Conservation (phyloP, 2,329 filamentous ascomycete genomes). For the Mollisiaceae sp. region DNA sequence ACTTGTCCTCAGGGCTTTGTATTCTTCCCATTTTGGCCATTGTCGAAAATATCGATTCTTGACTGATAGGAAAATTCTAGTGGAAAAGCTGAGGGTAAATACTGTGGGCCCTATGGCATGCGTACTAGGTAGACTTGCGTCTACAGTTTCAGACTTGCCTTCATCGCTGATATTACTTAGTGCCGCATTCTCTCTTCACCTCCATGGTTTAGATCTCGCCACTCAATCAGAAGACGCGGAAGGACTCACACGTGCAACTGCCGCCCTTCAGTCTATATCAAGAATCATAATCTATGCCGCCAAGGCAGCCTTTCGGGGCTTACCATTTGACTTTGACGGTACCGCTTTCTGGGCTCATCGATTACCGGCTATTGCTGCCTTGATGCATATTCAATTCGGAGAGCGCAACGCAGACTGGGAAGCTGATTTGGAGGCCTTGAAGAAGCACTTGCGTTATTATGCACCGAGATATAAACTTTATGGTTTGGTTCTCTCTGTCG, state of each 20-base stretch:
- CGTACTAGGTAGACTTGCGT: constrained; percentile 1
- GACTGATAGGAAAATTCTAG: background rate
- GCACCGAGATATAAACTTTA: constrained; percentile 24
- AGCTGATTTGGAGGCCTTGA: constrained; percentile 22
- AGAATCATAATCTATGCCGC: constrained; percentile 19
- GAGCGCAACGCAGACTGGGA: constrained; percentile 22
- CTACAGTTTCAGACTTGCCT: no score
- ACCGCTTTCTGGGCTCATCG: constrained; percentile 28
- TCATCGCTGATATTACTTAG: background rate
- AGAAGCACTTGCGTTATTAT: constrained; percentile 25
- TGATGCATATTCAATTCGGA: constrained; percentile 25
- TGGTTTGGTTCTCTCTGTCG: constrained; percentile 10
- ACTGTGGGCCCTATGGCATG: constrained; percentile 7
- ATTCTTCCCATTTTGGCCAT: no score
- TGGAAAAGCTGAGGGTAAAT: background rate
- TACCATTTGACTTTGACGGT: constrained; percentile 22
- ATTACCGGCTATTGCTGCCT: constrained; percentile 11
- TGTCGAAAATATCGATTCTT: background rate
- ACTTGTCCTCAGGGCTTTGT: background rate
- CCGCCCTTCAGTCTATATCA: constrained; percentile 20
- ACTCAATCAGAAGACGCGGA: constrained; percentile 4
- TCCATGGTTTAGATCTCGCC: constrained; percentile 18
- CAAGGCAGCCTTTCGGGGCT: constrained; percentile 8
- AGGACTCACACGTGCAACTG: constrained; percentile 6
- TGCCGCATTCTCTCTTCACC: constrained; percentile 21